Evolutionary conservation across 2,329 filamentous ascomycete species (phyloP).

Genomic region (Aspergillus tubingensis): DNA sequence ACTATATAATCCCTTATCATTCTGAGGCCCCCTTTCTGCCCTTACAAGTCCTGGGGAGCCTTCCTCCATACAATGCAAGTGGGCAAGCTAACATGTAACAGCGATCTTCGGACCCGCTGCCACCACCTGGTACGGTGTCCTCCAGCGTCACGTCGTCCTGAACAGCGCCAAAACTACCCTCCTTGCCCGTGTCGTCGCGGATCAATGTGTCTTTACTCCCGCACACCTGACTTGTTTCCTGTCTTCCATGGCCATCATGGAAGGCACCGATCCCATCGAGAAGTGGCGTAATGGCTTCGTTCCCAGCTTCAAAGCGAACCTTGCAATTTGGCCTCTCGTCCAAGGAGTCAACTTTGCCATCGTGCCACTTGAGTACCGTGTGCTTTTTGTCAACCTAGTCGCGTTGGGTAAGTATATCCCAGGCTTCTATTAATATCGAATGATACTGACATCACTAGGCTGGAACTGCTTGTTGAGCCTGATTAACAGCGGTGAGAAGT

Average conservation of each 20-base stretch:
- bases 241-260: conserved; percentile 78
- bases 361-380: conserved; percentile 77
- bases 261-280: conserved; percentile 66
- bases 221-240: conserved; percentile 80
- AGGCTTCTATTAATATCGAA: background rate
- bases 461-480: conserved; percentile 63
- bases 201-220: conserved; percentile 84
- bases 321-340: conserved; percentile 82
- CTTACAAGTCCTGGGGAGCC: background rate
- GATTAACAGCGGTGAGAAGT: conserved; percentile 52
- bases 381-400: conserved; percentile 84
- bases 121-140: conserved; percentile 81
- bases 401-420: conserved; percentile 59
- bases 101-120: conserved; percentile 85
- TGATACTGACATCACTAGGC: conserved; percentile 40
- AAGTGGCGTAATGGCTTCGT: conserved; percentile 73
- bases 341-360: conserved; percentile 87
- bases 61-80: background rate
- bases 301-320: conserved; percentile 76
- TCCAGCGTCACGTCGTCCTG: conserved; percentile 69
- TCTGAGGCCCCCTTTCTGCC: background rate
- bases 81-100: conserved; percentile 14
- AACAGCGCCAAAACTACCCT: conserved; percentile 69
- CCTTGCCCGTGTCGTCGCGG: conserved; percentile 72
- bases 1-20: background rate